Base-by-base conservation (phyloP, 305 asterid genomes). In the Fraxinus sp. region DNA sequence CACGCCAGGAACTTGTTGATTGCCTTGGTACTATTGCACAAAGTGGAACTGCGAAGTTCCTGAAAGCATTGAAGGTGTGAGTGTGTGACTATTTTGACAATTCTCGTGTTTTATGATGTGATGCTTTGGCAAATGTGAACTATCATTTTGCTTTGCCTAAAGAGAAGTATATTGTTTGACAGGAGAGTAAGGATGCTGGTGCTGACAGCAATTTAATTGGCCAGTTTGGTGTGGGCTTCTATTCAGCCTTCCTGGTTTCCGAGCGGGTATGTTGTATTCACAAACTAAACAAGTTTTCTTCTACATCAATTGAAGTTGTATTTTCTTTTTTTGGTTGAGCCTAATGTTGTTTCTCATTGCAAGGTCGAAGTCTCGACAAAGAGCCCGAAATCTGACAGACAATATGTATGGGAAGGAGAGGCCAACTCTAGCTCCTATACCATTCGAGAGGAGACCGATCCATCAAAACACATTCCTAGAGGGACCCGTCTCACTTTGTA, bases 191-290 rank as follows among this genome's bases (percentile, higher is more conserved):
- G 90, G 97, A 92, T 86, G 92, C 97, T 83, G 96, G 97, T 62
- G 75, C 88, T 52, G 99, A 97, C 87, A 93, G 99, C 92, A 96
- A 96, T 87, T 91, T 97, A 82, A 97, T 97, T 83, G 99, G 98
- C 80, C 99, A 96, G 88, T 96, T 96, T 86, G 99, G 99, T 77
- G 99, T 96, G 80, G 99, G 99, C 80, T 97, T 96, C 89, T 97
- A 97, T 89, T 97, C 99, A 16, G 90, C 99, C 18, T 97, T 97
- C 89, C 97, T 97, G 80, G 99, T 97, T 78, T 85, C 98, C 77
- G 99, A 97, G 81, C 87, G 91, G 93, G 99, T 97, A 87, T 79
- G 89, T 35, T 5, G 55, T 66, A 5, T 28, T 79, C 33, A 80
- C 55, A 78, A 78, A 28, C 57, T 57, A 37, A 11, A 77, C 39